Evolutionary conservation across 2,329 filamentous ascomycete genomes (phyloP), one percentile per base, ranked within the genome.

Genomic region (Ophiostoma australiae): DNA sequence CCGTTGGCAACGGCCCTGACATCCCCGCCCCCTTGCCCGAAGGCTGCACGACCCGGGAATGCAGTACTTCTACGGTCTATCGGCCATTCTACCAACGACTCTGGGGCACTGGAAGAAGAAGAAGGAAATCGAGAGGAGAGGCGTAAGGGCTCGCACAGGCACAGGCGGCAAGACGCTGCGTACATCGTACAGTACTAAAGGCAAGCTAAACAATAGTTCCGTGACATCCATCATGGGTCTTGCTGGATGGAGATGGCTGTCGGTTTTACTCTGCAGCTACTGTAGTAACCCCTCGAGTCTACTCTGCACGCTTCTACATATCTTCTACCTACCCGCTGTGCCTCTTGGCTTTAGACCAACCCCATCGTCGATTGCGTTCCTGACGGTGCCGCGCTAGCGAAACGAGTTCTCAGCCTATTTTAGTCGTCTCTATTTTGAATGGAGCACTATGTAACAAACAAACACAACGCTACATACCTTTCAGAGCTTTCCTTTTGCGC

Each of bases 321-420:
- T 20, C 10, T 63, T 17, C n/a, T 37, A 13, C 37, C 23, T 23
- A 31, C 39, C n/a, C n/a, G n/a, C n/a, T 48, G 37, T 35, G 20
- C 41, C 44, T 39, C 61, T 69, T 68, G 67, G 52, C 27, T 58
- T 67, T 44, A 68, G 23, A 39, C 69, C 69, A 41, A 68, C 23
- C 70, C 48, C 66, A 69, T 68, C 55, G 58, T 58, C 65, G 68
- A 70, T 37, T 70, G 66, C 39, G 71, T 72, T 70, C 72, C 72
- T 71, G 69, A 67, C 69, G 71, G 71, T 68, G 61, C 35, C 20
- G 52, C 72, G 68, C 72, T 72, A 72, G 35, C 66, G 65, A 68
- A 41, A 52, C 63, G 70, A 61, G 35, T 39, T 41, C 35, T 66
- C 41, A 39, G 63, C 63, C 63, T 66, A 23, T 41, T 66, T 17